Conservation (phyloP, 495 filamentous ascomycete genomes). For the Elaphomyces granulatus region DNA sequence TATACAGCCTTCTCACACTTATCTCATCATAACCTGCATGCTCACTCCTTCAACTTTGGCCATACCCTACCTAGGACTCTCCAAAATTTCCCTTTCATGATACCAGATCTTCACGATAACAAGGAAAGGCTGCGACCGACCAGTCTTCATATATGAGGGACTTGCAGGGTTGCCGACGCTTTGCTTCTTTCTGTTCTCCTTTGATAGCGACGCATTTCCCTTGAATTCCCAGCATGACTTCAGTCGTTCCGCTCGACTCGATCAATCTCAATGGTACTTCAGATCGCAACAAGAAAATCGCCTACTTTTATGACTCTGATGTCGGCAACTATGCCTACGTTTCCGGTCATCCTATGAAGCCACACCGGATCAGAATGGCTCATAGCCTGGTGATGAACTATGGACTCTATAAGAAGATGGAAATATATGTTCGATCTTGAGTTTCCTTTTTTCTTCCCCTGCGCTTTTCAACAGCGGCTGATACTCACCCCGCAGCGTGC, state of each 20-base stretch:
- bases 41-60: no score
- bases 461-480: slow-evolving; percentile 6
- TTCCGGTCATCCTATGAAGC: slow-evolving; percentile 98
- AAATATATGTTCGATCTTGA: slow-evolving; percentile 86
- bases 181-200: no score
- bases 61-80: no score
- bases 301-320: slow-evolving; percentile 96
- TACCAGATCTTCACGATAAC: no score
- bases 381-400: slow-evolving; percentile 99
- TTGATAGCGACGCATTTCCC: no score
- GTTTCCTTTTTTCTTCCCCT: neutral
- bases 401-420: slow-evolving; percentile 94
- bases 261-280: slow-evolving; percentile 30
- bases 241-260: slow-evolving; percentile 40
- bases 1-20: no score
- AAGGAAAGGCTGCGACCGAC: no score
- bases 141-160: no score
- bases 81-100: no score
- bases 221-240: no score
- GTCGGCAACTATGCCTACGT: slow-evolving; percentile 97
- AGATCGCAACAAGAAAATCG: slow-evolving; percentile 60
- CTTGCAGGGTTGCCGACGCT: no score
- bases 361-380: slow-evolving; percentile 91
- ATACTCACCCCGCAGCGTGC: slow-evolving; percentile 52
- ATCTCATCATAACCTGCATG: no score